Evolutionary conservation across 2,329 filamentous ascomycete genomes (phyloP).

Genomic region (Kalaharituber pfeilii): DNA sequence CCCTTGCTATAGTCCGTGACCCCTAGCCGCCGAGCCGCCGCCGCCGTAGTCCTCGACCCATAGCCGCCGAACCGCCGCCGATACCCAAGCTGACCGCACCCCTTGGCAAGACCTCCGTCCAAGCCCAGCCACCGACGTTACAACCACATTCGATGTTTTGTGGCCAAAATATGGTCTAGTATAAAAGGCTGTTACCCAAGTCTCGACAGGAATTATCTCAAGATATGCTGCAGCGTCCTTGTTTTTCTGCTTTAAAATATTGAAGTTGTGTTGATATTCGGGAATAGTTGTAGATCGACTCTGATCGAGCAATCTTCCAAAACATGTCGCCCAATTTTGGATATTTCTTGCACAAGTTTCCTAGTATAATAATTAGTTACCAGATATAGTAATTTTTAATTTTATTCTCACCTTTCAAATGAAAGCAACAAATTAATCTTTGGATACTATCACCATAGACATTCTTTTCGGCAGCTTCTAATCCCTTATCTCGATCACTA

Average conservation of each 20-base stretch:
- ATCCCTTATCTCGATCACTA: constrained; percentile 10
- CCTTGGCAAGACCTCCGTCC: too few species aligned
- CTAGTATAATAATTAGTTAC: neutral
- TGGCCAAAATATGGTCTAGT: constrained; percentile 3
- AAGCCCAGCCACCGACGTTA: too few species aligned
- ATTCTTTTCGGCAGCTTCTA: constrained; percentile 2
- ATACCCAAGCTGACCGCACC: too few species aligned
- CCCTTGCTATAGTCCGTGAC: too few species aligned
- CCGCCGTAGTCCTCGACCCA: too few species aligned
- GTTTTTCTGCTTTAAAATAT: neutral
- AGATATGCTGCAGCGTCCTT: constrained; percentile 3
- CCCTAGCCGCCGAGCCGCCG: too few species aligned
- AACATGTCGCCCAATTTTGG: neutral
- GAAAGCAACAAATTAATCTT: constrained; percentile 1
- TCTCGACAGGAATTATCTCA: neutral
- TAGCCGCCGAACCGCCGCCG: too few species aligned
- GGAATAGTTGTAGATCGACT: neutral
- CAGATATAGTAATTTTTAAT: neutral
- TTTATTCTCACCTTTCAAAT: constrained; percentile 5
- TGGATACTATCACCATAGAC: neutral
- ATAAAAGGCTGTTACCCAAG: constrained; percentile 5
- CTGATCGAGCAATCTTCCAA: constrained; percentile 2
- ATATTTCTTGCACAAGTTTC: neutral
- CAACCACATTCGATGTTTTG: constrained; percentile 7
- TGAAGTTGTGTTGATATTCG: neutral